Conservation (phyloP, 495 filamentous ascomycete species). For the Podospora fimiseda region DNA sequence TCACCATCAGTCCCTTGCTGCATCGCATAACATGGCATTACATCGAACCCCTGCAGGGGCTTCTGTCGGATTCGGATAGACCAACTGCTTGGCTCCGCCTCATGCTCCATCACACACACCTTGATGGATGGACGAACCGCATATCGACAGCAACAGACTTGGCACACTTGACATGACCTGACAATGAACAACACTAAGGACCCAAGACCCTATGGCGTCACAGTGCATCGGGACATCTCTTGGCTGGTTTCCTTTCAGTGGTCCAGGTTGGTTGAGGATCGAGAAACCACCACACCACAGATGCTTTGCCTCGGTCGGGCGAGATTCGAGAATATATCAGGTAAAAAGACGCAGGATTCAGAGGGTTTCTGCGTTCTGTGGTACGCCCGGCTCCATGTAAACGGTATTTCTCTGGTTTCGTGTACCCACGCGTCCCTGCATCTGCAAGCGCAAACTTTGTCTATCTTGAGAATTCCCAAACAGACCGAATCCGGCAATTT, state of each 20-base stretch:
- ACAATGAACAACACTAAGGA: constrained; percentile 1
- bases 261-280: too few species aligned
- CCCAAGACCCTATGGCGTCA: background rate
- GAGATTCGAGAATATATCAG: background rate
- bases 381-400: too few species aligned
- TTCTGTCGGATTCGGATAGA: background rate
- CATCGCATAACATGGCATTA: background rate
- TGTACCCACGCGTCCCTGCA: background rate
- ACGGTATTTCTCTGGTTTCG: too few species aligned
- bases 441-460: background rate
- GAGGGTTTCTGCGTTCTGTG: too few species aligned
- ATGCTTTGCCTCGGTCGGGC: too few species aligned
- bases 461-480: background rate
- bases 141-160: background rate
- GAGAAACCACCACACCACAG: too few species aligned
- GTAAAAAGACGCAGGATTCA: background rate
- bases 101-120: background rate
- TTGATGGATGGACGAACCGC: background rate
- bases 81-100: background rate
- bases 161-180: background rate
- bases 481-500: background rate
- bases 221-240: background rate
- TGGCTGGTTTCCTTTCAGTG: background rate
- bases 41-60: constrained; percentile 1
- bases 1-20: background rate